These are phyloP conservation scores for Trypanosoma brucei DNA, from an alignment of 208 protist genomes.

Conservation along the genomic window DNA sequence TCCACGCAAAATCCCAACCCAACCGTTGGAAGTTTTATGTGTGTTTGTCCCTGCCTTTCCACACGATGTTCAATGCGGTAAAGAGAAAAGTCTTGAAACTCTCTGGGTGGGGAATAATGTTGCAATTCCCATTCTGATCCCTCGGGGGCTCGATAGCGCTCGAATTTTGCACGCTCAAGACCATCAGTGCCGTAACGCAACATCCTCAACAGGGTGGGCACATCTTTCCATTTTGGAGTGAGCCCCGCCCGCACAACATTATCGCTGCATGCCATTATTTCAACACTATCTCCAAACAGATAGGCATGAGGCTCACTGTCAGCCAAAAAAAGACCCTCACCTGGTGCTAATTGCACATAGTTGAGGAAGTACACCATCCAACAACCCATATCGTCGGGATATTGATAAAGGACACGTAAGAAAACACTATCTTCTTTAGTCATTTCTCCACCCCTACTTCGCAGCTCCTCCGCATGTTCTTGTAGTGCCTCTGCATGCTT, in stretches of 20 bases:
- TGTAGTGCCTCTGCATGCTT: constrained; percentile 40
- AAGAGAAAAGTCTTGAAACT: constrained; percentile 84
- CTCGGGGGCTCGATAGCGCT: constrained; percentile 27
- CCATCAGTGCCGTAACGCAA: constrained; percentile 83
- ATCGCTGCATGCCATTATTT: constrained; percentile 97
- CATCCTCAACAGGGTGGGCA: constrained; percentile 91
- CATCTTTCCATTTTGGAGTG: constrained; percentile 97
- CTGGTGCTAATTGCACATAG: constrained; percentile 88
- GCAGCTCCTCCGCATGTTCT: constrained; percentile 43
- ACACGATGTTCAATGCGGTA: constrained; percentile 56
- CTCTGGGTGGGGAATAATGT: constrained; percentile 68
- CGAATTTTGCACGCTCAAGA: constrained; percentile 47
- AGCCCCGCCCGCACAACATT: constrained; percentile 97
- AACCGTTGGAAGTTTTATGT: constrained; percentile 67
- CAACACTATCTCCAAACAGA: constrained; percentile 93
- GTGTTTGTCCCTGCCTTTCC: constrained; percentile 24
- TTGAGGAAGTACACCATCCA: constrained; percentile 98
- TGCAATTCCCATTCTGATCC: constrained; percentile 67
- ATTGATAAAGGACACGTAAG: constrained; percentile 84
- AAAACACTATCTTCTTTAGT: constrained; percentile 78
- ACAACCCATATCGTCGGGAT: constrained; percentile 96
- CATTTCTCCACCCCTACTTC: constrained; percentile 20
- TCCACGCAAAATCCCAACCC: constrained; percentile 82
- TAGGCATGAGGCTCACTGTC: constrained; percentile 98
- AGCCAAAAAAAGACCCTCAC: constrained; percentile 94